Conservation (phyloP, 2,329 filamentous ascomycete genomes). For the Aspergillus nomiae region DNA sequence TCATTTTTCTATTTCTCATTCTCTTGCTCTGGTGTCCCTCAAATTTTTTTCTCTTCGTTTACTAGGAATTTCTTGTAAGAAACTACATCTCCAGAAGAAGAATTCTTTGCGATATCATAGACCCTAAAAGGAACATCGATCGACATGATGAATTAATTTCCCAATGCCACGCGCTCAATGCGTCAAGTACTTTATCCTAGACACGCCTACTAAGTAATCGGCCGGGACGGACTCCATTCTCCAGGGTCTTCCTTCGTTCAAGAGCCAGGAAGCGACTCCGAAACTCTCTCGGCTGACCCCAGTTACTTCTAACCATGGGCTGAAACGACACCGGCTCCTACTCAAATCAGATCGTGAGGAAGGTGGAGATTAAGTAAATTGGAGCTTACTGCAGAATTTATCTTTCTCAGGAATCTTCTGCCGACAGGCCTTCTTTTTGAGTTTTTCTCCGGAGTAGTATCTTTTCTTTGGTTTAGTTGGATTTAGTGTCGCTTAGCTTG, state of each 20-base stretch:
- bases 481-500: slow-evolving; percentile 5
- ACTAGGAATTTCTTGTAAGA: background rate
- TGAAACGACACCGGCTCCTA: slow-evolving; percentile 21
- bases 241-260: slow-evolving; percentile 25
- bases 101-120: slow-evolving; percentile 11
- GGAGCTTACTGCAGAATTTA: slow-evolving; percentile 21
- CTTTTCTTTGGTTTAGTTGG: background rate
- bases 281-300: slow-evolving; percentile 28
- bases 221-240: slow-evolving; percentile 9
- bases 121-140: slow-evolving; percentile 23
- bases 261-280: slow-evolving; percentile 28
- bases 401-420: slow-evolving; percentile 31
- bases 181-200: slow-evolving; percentile 1
- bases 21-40: background rate
- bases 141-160: slow-evolving; percentile 21
- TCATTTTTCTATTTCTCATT: background rate
- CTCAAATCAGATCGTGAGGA: slow-evolving; percentile 21
- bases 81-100: slow-evolving; percentile 1
- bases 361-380: slow-evolving; percentile 13
- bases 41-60: background rate
- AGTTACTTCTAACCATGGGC: slow-evolving; percentile 23
- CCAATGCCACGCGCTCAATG: background rate
- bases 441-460: slow-evolving; percentile 5
- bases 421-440: slow-evolving; percentile 13
- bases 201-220: background rate